phyloP scores from a whole-genome alignment of 164 flowering plant species.

The Tinospora cordifolia region DNA sequence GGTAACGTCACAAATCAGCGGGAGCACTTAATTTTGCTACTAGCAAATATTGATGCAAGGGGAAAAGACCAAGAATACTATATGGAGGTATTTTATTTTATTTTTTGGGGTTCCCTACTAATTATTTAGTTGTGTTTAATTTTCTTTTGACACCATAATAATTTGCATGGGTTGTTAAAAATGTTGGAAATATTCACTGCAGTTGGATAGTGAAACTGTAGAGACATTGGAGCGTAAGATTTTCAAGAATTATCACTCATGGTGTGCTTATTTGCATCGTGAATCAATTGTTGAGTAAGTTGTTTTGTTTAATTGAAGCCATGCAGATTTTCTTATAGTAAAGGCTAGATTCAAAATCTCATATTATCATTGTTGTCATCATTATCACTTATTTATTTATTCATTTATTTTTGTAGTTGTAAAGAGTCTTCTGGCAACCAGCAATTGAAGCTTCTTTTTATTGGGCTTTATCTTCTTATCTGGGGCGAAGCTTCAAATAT shows the following conservation, averaged over 20 bases:
- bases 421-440: slow-evolving; percentile 41
- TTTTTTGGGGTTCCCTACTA: background rate
- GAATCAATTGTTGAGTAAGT: slow-evolving; percentile 51
- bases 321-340: background rate
- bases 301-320: background rate
- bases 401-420: slow-evolving; percentile 31
- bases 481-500: slow-evolving; percentile 99
- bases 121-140: background rate
- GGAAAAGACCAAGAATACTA: slow-evolving; percentile 29
- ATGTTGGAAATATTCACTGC: slow-evolving; percentile 21
- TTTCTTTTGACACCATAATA: background rate
- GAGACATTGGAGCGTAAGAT: slow-evolving; percentile 43
- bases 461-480: slow-evolving; percentile 91
- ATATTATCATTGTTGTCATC: too few relatives aligned
- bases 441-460: slow-evolving; percentile 73
- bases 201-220: slow-evolving; percentile 52
- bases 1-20: slow-evolving; percentile 98
- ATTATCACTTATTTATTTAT: background rate
- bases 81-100: slow-evolving; percentile 32
- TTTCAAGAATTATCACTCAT: slow-evolving; percentile 77
- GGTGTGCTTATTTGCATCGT: slow-evolving; percentile 82
- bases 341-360: background rate
- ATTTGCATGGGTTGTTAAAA: background rate
- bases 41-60: slow-evolving; percentile 76
- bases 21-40: slow-evolving; percentile 89